Conservation (phyloP, 257 asterid species). For the Paulownia fortunei region DNA sequence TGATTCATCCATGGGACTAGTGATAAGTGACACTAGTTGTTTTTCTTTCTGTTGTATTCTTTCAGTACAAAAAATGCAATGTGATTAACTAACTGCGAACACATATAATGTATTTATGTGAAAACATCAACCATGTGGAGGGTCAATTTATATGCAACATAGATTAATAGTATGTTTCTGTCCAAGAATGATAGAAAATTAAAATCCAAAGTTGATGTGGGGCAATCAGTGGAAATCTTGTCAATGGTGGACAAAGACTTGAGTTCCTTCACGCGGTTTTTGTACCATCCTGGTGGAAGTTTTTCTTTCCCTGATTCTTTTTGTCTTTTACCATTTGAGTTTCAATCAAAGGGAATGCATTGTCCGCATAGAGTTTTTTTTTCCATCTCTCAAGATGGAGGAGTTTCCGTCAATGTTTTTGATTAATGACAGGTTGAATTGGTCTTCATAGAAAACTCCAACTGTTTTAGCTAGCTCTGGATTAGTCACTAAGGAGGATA, state of each 20-base stretch:
- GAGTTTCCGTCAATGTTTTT: no score
- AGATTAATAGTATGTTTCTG: no score
- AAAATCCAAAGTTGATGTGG: no score
- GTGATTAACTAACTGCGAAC: no score
- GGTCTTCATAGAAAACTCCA: background rate
- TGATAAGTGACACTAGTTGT: background rate
- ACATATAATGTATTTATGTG: background rate
- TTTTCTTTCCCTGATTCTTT: background rate
- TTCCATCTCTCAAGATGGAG: background rate
- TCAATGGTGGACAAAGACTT: conserved; percentile 9
- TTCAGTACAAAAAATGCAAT: background rate
- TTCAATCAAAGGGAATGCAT: conserved; percentile 9
- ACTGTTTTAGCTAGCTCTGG: background rate
- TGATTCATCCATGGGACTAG: conserved; percentile 24
- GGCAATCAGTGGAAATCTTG: background rate
- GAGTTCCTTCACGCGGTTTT: conserved; percentile 19
- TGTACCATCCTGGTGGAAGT: no score
- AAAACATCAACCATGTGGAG: background rate
- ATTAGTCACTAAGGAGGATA: no score
- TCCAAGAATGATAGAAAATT: background rate
- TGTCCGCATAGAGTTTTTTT: no score
- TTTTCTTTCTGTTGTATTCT: background rate
- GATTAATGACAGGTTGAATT: background rate
- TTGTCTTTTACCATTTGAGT: background rate
- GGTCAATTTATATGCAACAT: background rate